Evolutionary conservation across 2,329 filamentous ascomycete species (phyloP).

Genomic region (Aureobasidium mangrovei): DNA sequence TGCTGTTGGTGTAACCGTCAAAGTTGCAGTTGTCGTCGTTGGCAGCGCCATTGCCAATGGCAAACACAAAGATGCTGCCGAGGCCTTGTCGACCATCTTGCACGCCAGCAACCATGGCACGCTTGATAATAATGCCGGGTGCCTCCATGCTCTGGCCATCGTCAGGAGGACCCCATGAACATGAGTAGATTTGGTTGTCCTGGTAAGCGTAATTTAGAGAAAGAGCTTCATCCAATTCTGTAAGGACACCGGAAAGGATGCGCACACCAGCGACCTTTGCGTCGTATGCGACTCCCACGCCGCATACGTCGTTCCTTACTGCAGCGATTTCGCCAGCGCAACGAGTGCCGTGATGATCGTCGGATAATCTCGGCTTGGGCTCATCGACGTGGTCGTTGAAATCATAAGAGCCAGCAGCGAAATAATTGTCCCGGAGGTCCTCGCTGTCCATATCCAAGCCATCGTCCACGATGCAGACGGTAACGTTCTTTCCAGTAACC

Average conservation of each 20-base stretch:
- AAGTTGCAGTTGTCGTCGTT: conserved; percentile 97
- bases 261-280: conserved; percentile 84
- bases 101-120: conserved; percentile 84
- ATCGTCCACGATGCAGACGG: conserved; percentile 91
- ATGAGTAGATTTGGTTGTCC: conserved; percentile 94
- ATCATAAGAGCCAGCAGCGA: conserved; percentile 83
- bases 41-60: conserved; percentile 83
- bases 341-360: conserved; percentile 85
- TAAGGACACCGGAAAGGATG: conserved; percentile 84
- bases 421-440: conserved; percentile 90
- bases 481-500: conserved; percentile 80
- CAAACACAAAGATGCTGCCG: conserved; percentile 93
- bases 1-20: conserved; percentile 98
- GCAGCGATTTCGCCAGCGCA: conserved; percentile 93
- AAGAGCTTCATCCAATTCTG: conserved; percentile 82
- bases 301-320: conserved; percentile 85
- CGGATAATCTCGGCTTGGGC: conserved; percentile 70
- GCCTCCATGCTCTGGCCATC: conserved; percentile 91
- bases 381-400: conserved; percentile 80
- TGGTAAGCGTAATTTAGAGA: conserved; percentile 90
- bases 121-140: conserved; percentile 77
- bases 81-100: conserved; percentile 76
- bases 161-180: conserved; percentile 95
- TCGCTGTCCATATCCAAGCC: conserved; percentile 92
- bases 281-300: conserved; percentile 91